Percentiles rank a stretch among this genome's conserved stretches.
These are phyloP conservation scores for Aspergillus tanneri DNA, from an alignment of 2,329 filamentous ascomycete genomes.

Conservation along the genomic window DNA sequence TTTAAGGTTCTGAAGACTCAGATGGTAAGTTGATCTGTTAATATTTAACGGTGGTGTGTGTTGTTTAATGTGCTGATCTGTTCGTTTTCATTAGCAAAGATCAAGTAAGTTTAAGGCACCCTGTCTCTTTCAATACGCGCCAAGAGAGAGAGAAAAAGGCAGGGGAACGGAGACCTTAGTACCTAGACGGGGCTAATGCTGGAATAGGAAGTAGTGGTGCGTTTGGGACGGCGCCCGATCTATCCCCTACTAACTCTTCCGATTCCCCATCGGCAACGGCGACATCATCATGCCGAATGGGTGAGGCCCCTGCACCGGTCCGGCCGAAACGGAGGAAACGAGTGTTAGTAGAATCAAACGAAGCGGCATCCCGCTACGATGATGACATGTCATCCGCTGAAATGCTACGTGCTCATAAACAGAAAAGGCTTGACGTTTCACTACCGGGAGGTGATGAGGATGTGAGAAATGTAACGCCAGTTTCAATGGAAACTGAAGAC, in stretches of 20 bases:
- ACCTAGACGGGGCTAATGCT: background rate
- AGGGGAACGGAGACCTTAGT: too few species aligned
- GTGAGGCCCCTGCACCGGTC: too few species aligned
- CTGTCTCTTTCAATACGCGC: background rate
- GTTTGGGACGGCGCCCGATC: background rate
- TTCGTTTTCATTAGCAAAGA: background rate
- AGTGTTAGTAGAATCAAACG: background rate
- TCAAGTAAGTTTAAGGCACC: background rate
- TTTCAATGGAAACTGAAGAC: conserved; percentile 42
- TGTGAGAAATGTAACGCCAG: conserved; percentile 21
- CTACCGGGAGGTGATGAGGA: conserved; percentile 26
- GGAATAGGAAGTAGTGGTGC: conserved; percentile 7
- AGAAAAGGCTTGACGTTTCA: conserved; percentile 23
- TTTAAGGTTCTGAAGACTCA: conserved; percentile 36
- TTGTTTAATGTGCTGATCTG: background rate
- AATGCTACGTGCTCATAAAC: conserved; percentile 17
- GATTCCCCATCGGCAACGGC: background rate
- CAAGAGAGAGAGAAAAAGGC: background rate
- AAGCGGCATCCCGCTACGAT: background rate
- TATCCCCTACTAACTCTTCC: too few species aligned
- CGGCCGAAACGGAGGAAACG: background rate
- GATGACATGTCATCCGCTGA: background rate
- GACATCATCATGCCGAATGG: background rate
- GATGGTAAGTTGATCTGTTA: conserved; percentile 36
- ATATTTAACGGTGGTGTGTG: too few species aligned